Evolutionary conservation across 164 flowering plant genomes (phyloP).

Genomic region (Tinospora cordifolia): DNA sequence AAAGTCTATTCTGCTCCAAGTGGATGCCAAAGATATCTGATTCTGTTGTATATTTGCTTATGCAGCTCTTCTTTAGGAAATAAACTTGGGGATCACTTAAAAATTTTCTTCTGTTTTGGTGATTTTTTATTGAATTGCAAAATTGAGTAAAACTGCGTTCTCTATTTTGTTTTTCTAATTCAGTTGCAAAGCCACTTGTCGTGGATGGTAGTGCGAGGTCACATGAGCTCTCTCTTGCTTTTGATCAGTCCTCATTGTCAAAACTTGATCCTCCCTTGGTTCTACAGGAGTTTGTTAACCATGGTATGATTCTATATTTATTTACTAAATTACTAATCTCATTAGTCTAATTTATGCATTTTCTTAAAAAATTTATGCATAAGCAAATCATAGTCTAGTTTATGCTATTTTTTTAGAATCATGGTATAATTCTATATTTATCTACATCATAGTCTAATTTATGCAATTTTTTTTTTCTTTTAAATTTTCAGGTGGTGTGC

Average conservation of each 20-base stretch:
- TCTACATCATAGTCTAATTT: background rate
- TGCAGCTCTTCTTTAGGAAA: background rate
- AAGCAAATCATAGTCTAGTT: too few relatives aligned
- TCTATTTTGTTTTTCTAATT: conserved; percentile 13
- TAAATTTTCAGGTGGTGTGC: conserved; percentile 63
- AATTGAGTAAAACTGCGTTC: background rate
- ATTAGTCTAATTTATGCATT: background rate
- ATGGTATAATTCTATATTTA: conserved; percentile 42
- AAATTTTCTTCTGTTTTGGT: background rate
- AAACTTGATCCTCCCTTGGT: conserved; percentile 92
- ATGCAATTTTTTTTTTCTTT: background rate
- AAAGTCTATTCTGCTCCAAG: background rate
- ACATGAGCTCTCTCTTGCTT: conserved; percentile 88
- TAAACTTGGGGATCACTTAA: background rate
- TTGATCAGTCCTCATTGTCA: conserved; percentile 64
- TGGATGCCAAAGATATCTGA: background rate
- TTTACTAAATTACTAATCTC: too few relatives aligned
- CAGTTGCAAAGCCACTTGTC: conserved; percentile 94
- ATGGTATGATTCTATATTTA: conserved; percentile 44
- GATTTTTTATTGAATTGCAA: background rate
- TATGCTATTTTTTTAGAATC: conserved; percentile 29
- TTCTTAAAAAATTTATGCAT: too few relatives aligned
- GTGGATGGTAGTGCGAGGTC: conserved; percentile 79
- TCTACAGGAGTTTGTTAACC: conserved; percentile 94
- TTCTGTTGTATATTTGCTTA: background rate